Evolutionary conservation across 129 eudicot species (phyloP), one percentile per base, ranked within the genome.

Genomic region (Ambrosia artemisiifolia): DNA sequence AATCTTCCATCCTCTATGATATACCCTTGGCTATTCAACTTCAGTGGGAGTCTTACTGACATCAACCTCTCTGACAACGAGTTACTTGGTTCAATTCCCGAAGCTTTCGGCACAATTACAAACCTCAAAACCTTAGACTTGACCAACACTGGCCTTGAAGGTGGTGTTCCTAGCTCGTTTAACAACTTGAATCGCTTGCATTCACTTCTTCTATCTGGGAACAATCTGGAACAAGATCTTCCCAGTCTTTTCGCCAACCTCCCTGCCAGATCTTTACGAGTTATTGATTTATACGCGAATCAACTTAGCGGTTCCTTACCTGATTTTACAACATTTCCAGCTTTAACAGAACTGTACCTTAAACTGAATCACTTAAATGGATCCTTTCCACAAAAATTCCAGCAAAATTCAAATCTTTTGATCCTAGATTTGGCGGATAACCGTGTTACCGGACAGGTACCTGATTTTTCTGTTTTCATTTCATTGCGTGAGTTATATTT

Each of bases 371-470:
- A 59, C 24, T 53, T 81, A 59, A 81, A 57, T 71, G 89, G 87
- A 36, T 42, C 67, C 19, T 60, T 86, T 46, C 80, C 81, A 9
- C 6, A 12, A 35, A 17, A 56, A 18, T 50, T 87, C 10, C 67
- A 83, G 28, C 72, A 69, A 56, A 70, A 61, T 3, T 57, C 83
- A 11, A 79, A 47, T 28, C 81, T 87, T 32, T 49, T 12, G 34
- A 73, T 79, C 66, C 74, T 79, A 2, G 78, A 72, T 72, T 67
- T 79, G 69, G 72, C 78, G 0, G 36, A 42, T 47, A 79, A 79
- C 40, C 64, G 6, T 12, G 33, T 87, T 2, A 46, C 35, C 5
- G 88, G 88, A 55, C 63, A 67, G 5, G 62, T 86, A 7, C 91
- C 91, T 2, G 73, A 73, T 40, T 67, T 86, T 56, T 50, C 69